Evolutionary conservation across 2,329 filamentous ascomycete genomes (phyloP).

Genomic region (Acephala macrosclerotiorum): DNA sequence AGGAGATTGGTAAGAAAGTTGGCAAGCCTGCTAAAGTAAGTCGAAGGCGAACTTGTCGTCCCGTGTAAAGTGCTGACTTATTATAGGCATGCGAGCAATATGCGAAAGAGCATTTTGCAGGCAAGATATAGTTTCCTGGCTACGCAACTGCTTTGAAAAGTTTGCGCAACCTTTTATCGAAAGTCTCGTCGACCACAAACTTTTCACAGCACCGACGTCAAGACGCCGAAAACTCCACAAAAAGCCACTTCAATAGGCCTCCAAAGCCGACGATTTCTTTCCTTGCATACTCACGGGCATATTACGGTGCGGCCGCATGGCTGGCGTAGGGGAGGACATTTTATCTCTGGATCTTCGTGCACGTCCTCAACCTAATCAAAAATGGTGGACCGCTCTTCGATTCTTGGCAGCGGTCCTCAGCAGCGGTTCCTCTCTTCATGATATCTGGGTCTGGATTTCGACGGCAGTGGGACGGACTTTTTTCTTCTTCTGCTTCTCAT

Average conservation of each 20-base stretch:
- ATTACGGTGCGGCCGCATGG: slow-evolving; percentile 29
- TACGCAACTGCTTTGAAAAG: not conserved
- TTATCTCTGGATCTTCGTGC: slow-evolving; percentile 17
- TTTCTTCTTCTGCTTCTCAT: slow-evolving; percentile 5
- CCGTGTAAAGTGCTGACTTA: slow-evolving; percentile 35
- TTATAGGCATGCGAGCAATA: slow-evolving; percentile 85
- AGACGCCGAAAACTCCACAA: slow-evolving; percentile 1
- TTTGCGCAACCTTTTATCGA: not conserved
- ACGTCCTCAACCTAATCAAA: slow-evolving; percentile 17
- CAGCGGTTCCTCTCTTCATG: not conserved
- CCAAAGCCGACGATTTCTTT: slow-evolving; percentile 9
- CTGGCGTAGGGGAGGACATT: slow-evolving; percentile 29
- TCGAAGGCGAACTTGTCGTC: slow-evolving; percentile 28
- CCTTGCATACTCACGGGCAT: slow-evolving; percentile 18
- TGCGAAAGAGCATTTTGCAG: slow-evolving; percentile 87
- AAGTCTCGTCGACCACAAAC: not conserved
- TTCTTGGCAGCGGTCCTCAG: slow-evolving; percentile 13
- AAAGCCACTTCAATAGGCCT: not conserved
- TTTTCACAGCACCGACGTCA: not conserved
- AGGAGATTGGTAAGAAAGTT: slow-evolving; percentile 94
- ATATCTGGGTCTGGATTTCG: slow-evolving; percentile 3
- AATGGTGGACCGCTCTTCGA: slow-evolving; percentile 1
- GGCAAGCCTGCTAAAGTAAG: slow-evolving; percentile 93
- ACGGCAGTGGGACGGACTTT: slow-evolving; percentile 13
- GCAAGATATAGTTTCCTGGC: slow-evolving; percentile 34